These are phyloP conservation scores for Colletotrichum sp. DNA, from an alignment of 2,329 filamentous ascomycete genomes.

Conservation along the genomic window DNA sequence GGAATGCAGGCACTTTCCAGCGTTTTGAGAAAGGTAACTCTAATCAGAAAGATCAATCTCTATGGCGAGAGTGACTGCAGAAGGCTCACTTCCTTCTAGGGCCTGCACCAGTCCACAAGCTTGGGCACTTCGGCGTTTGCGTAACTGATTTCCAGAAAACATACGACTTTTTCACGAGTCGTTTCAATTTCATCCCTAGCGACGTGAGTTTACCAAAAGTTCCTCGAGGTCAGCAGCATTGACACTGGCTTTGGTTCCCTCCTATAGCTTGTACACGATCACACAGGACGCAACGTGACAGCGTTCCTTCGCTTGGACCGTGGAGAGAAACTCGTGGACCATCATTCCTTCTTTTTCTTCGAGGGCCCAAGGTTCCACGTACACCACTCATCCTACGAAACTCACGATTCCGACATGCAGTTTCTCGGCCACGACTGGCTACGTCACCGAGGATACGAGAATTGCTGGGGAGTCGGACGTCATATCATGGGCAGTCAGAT, in stretches of 20 bases:
- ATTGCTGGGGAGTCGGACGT: slow-evolving; percentile 74
- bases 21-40: slow-evolving; percentile 42
- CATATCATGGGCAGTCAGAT: slow-evolving; percentile 75
- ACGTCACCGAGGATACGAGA: slow-evolving; percentile 63
- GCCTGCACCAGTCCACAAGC: slow-evolving; percentile 55
- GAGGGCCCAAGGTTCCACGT: slow-evolving; percentile 56
- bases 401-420: slow-evolving; percentile 75
- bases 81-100: slow-evolving; percentile 26
- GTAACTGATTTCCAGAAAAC: slow-evolving; percentile 54
- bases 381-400: slow-evolving; percentile 75
- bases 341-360: slow-evolving; percentile 58
- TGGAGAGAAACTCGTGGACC: slow-evolving; percentile 50
- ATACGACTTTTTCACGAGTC: slow-evolving; percentile 52
- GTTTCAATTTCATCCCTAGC: slow-evolving; percentile 57
- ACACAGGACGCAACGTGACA: slow-evolving; percentile 40
- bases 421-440: slow-evolving; percentile 74
- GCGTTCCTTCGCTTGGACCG: slow-evolving; percentile 51
- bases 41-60: not conserved
- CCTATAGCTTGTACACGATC: slow-evolving; percentile 21
- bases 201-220: slow-evolving; percentile 36
- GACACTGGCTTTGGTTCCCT: too few species aligned
- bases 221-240: not conserved
- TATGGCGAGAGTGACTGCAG: not conserved
- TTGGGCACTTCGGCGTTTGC: slow-evolving; percentile 61
- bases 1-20: slow-evolving; percentile 50